These are phyloP conservation scores for Jaenimonas drosophilae DNA, from an alignment of 208 protist species.

Conservation along the genomic window DNA sequence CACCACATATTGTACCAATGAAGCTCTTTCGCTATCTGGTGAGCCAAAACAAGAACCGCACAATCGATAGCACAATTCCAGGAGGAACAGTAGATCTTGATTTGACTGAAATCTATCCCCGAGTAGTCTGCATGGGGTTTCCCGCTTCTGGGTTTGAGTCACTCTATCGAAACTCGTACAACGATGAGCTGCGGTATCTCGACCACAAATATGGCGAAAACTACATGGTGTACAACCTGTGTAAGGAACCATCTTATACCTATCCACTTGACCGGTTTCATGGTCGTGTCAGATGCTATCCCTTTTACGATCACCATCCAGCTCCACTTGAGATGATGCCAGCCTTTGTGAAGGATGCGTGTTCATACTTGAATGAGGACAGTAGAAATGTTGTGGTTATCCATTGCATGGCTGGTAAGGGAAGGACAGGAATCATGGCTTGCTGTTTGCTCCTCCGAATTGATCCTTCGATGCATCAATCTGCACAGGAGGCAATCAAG, in stretches of 20 bases:
- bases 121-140: conserved; percentile 92
- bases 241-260: conserved; percentile 60
- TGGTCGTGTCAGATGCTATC: conserved; percentile 51
- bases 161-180: conserved; percentile 90
- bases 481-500: conserved; percentile 42
- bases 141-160: conserved; percentile 81
- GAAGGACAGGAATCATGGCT: conserved; percentile 93
- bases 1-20: too few relatives aligned
- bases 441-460: conserved; percentile 57
- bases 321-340: conserved; percentile 78
- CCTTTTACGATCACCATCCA: conserved; percentile 93
- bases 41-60: conserved; percentile 83
- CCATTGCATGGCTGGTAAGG: conserved; percentile 95
- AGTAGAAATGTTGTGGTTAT: conserved; percentile 79
- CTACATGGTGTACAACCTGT: conserved; percentile 95
- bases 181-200: conserved; percentile 58
- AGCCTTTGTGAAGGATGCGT: conserved; percentile 29
- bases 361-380: conserved; percentile 25
- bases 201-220: conserved; percentile 70
- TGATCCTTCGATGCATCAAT: conserved; percentile 20
- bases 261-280: conserved; percentile 65
- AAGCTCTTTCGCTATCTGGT: conserved; percentile 62
- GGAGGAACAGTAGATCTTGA: conserved; percentile 83
- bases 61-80: conserved; percentile 37
- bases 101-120: conserved; percentile 77